Evolutionary conservation across 1,284 basidiomycete genomes (phyloP).

Genomic region (Cerrena zonata): DNA sequence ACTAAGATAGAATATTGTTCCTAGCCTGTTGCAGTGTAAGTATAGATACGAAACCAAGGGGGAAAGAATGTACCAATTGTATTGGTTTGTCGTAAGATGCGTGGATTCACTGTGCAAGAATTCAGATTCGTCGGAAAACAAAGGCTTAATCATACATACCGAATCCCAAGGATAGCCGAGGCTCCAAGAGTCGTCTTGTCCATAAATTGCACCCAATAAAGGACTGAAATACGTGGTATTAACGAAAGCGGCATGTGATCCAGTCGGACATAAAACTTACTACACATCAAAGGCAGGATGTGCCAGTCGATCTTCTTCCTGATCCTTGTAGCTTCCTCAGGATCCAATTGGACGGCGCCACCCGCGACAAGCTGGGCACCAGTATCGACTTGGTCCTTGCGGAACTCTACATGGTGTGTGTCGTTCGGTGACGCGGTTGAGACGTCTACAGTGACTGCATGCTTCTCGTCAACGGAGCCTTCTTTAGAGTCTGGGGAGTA

Average conservation of each 20-base stretch:
- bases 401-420: slow-evolving; percentile 13
- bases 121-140: too few relatives aligned
- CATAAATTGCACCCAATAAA: slow-evolving; percentile 69
- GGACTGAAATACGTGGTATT: slow-evolving; percentile 34
- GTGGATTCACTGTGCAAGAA: slow-evolving; percentile 27
- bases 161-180: slow-evolving; percentile 61
- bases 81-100: slow-evolving; percentile 29
- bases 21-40: slow-evolving; percentile 62
- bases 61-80: slow-evolving; percentile 23
- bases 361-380: slow-evolving; percentile 49
- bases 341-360: slow-evolving; percentile 36
- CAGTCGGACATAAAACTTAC: slow-evolving; percentile 34
- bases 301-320: slow-evolving; percentile 63
- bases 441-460: background rate
- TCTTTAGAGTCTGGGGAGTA: background rate
- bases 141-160: slow-evolving; percentile 39
- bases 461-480: background rate
- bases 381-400: slow-evolving; percentile 41
- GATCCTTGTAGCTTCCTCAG: slow-evolving; percentile 44
- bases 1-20: slow-evolving; percentile 65
- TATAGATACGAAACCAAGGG: background rate
- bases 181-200: slow-evolving; percentile 69
- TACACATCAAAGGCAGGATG: slow-evolving; percentile 65
- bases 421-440: background rate
- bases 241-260: too few relatives aligned